Percentiles rank a stretch among this genome's conserved stretches.
Evolutionary conservation across 805 yeast species (phyloP).

Genomic region (Cyberlindnera sargentensis): DNA sequence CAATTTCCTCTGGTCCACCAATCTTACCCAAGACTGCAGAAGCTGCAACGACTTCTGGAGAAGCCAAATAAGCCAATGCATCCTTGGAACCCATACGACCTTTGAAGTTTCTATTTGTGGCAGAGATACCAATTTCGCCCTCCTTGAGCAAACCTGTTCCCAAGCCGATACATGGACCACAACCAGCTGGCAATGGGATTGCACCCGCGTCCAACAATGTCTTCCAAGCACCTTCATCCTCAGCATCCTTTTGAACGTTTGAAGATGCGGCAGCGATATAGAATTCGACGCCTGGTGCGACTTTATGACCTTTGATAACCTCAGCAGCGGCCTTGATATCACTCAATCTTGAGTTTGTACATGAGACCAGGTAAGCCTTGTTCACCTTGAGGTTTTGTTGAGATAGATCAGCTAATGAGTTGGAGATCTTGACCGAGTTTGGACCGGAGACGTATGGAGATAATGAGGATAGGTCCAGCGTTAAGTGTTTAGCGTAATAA

Average conservation of each 20-base stretch:
- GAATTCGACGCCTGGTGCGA: slow-evolving; percentile 87
- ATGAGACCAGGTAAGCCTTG: slow-evolving; percentile 96
- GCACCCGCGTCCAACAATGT: slow-evolving; percentile 88
- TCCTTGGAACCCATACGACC: slow-evolving; percentile 99
- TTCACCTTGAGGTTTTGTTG: slow-evolving; percentile 67
- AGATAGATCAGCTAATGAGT: slow-evolving; percentile 68
- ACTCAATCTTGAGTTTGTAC: slow-evolving; percentile 90
- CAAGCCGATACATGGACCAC: slow-evolving; percentile 98
- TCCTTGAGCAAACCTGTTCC: slow-evolving; percentile 91
- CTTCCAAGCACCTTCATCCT: slow-evolving; percentile 87
- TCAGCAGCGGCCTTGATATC: slow-evolving; percentile 95
- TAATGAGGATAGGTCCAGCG: slow-evolving; percentile 70
- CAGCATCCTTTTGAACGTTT: slow-evolving; percentile 89
- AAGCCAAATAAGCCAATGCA: slow-evolving; percentile 91
- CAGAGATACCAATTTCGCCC: slow-evolving; percentile 97
- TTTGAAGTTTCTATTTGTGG: slow-evolving; percentile 96
- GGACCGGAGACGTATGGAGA: slow-evolving; percentile 95
- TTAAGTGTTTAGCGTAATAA: slow-evolving; percentile 79
- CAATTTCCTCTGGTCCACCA: slow-evolving; percentile 84
- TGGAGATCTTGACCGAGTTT: slow-evolving; percentile 90
- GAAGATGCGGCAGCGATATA: slow-evolving; percentile 97
- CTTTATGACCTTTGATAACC: slow-evolving; percentile 68
- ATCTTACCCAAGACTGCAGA: slow-evolving; percentile 94
- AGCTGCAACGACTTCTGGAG: slow-evolving; percentile 98
- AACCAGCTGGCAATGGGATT: slow-evolving; percentile 92